Percentiles rank a stretch among this genome's conserved stretches.
Conservation (phyloP, 345 rosid genomes). For the Eucalyptus dawsonii region DNA sequence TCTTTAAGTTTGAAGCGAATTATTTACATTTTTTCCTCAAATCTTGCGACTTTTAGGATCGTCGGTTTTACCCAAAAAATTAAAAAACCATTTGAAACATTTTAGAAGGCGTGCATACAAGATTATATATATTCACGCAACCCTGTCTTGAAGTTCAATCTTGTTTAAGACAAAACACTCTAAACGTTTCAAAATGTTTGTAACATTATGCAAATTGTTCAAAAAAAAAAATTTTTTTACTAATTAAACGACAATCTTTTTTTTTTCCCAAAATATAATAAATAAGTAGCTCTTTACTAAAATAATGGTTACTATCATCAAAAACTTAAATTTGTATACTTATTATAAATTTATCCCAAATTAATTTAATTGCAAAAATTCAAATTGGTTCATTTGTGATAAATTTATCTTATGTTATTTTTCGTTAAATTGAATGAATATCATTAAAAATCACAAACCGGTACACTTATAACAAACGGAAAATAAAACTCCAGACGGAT, state of each 20-base stretch:
- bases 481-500: no score
- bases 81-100: neutral
- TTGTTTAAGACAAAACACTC: neutral
- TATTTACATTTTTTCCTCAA: neutral
- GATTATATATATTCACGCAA: no score
- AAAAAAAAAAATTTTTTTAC: neutral
- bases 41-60: no score
- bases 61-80: no score
- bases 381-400: accelerated
- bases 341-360: no score
- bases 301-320: neutral
- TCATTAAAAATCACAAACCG: no score
- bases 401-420: no score
- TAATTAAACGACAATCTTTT: accelerated
- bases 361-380: no score
- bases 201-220: neutral
- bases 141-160: neutral
- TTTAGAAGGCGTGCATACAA: neutral
- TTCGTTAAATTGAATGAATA: no score
- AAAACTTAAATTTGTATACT: accelerated
- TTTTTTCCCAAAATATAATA: accelerated
- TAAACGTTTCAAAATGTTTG: neutral
- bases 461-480: no score
- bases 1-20: neutral
- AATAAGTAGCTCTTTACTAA: neutral